Percentiles rank a stretch among this genome's conserved stretches.
phyloP scores from a whole-genome alignment of 140 eudicot species.

The Ambrosia hybrid region DNA sequence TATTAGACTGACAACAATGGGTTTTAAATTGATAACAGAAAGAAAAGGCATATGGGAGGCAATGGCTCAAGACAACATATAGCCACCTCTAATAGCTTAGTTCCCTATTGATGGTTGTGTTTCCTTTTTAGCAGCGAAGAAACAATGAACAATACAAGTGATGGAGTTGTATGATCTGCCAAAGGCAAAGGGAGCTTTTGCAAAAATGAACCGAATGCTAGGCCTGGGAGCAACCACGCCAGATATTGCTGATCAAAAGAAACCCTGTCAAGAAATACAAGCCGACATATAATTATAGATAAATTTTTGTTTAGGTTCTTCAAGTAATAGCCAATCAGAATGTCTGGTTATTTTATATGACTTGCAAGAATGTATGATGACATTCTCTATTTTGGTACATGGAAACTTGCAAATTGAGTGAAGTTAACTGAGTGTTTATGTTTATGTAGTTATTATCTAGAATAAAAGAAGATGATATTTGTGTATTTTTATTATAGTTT shows the following conservation, averaged over 20 bases:
- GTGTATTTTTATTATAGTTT: no score
- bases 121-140: constrained; percentile 68
- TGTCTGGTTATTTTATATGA: background rate
- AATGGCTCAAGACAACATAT: constrained; percentile 32
- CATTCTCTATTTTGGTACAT: constrained; percentile 6
- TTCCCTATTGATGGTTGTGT: background rate
- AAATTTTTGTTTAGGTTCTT: constrained; percentile 8
- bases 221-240: constrained; percentile 44
- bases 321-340: constrained; percentile 14
- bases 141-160: constrained; percentile 83
- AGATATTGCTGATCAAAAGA: constrained; percentile 30
- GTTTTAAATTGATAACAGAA: constrained; percentile 41
- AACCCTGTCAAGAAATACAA: constrained; percentile 16
- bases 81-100: background rate
- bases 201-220: constrained; percentile 22
- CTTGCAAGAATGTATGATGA: constrained; percentile 10
- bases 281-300: constrained; percentile 17
- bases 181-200: constrained; percentile 41
- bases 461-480: background rate
- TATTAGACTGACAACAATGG: constrained; percentile 3
- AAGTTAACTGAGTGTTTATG: background rate
- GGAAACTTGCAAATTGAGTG: background rate
- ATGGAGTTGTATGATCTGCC: constrained; percentile 94
- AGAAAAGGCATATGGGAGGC: constrained; percentile 38
- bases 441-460: background rate